Conservation (phyloP, 2,329 filamentous ascomycete species). For the Magnaporthiopsis rhizophila region DNA sequence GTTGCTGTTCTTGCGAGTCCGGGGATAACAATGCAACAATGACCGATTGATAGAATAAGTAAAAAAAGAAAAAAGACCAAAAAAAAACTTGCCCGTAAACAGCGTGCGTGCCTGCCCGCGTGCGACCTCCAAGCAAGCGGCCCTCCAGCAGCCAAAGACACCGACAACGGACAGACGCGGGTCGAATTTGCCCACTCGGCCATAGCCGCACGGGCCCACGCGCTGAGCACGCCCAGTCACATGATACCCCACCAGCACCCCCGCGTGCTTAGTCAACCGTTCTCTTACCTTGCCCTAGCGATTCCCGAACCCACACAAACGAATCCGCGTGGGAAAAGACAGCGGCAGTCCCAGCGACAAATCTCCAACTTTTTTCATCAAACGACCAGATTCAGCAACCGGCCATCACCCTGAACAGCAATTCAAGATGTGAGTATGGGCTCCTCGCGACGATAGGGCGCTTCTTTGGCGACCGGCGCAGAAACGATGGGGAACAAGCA, state of each 20-base stretch:
- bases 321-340: not conserved
- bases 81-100: too few species aligned
- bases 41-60: too few species aligned
- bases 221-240: not conserved
- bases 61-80: too few species aligned
- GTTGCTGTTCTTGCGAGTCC: too few species aligned
- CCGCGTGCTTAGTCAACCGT: not conserved
- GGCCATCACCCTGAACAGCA: slow-evolving; percentile 28
- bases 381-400: slow-evolving; percentile 19
- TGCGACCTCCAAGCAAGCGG: too few species aligned
- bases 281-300: not conserved
- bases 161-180: too few species aligned
- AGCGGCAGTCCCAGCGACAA: slow-evolving; percentile 16
- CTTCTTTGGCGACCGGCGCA: not conserved
- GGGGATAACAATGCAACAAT: too few species aligned
- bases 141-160: too few species aligned
- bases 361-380: slow-evolving; percentile 21
- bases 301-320: slow-evolving; percentile 7
- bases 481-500: not conserved
- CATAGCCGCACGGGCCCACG: not conserved
- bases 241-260: not conserved
- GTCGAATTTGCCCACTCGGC: too few species aligned
- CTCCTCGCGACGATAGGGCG: slow-evolving; percentile 5
- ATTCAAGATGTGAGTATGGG: slow-evolving; percentile 30
- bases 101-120: too few species aligned